Base-by-base conservation (phyloP, 805 yeast species). In the Lachancea meyersii region DNA sequence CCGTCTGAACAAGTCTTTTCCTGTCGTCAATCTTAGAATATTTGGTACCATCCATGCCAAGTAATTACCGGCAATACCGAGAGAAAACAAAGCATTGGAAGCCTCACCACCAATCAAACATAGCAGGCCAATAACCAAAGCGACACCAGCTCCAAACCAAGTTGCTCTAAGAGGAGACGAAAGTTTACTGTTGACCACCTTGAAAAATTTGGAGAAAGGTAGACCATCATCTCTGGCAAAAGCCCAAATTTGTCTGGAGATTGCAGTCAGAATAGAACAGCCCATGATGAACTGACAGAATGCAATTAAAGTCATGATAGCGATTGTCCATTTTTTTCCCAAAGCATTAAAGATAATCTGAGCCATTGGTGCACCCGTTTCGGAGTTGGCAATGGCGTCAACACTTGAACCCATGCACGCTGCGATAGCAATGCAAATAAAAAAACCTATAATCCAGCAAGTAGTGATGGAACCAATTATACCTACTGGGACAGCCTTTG, bases 151-250 rank as follows among this genome's bases (percentile, higher is more conserved):
- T 13, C 67, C 67, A 35, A 57, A 57, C 31, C 69, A 57, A 22
- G 79, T 73, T 1, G 87, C 86, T 49, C 80, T 70, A 19, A 80
- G 55, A 10, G 89, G 88, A 22, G 78, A 82, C 17, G 72, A 68
- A 22, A 73, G 60, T 45, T 58, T 70, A 40, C 72, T 68, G 54
- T 80, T 68, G 35, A 82, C 82, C 33, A 66, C 72, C 48, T 77
- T 75, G 48, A 80, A 70, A 54, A 63, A 64, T 31, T 67, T 57
- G 17, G 79, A 68, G 50, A 78, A 68, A 13, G 87, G 87, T 45
- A 80, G 68, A 16, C 86, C 86, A 47, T 78, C 80, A 60, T 81
- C 88, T 63, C 88, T 73, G 19, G 84, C 80, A 61, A 80, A 80
- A 2, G 86, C 84, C 78, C 82, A 81, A 41, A 78, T 69, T 61